A percentile compares a stretch with the other conserved stretches of the same genome.
Evolutionary conservation across 2,329 filamentous ascomycete species (phyloP).

Genomic region (Nemania bipapillata): DNA sequence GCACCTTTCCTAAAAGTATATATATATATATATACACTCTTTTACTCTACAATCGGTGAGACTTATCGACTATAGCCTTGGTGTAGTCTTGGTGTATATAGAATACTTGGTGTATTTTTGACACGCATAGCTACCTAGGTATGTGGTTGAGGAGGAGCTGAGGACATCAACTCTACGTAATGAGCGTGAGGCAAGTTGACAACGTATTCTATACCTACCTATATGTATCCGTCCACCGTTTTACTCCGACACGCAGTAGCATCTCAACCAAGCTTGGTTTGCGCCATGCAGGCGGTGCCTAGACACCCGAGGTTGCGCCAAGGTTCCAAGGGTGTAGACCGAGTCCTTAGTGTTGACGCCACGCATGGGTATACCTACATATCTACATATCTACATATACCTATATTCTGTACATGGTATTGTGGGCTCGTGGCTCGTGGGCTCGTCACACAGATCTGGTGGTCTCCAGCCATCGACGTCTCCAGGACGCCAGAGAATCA

Average conservation of each 20-base stretch:
- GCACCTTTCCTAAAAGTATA: no score
- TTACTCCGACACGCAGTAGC: conserved; percentile 30
- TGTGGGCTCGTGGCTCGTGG: conserved; percentile 36
- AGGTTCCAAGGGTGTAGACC: conserved; percentile 33
- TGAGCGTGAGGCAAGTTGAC: no score
- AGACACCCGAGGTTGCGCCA: conserved; percentile 40
- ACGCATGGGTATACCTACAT: conserved; percentile 31
- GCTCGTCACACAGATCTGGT: conserved; percentile 37
- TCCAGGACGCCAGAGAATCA: conserved; percentile 7
- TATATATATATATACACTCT: no score
- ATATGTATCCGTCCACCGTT: not conserved
- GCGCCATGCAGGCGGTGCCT: conserved; percentile 42
- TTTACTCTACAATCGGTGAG: no score
- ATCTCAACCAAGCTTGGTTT: conserved; percentile 45
- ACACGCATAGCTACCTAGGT: not conserved
- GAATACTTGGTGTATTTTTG: no score
- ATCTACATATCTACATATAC: not conserved
- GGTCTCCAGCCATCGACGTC: conserved; percentile 19
- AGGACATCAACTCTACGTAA: no score
- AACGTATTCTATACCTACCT: no score
- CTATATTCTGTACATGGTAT: conserved; percentile 35
- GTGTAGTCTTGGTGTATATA: no score
- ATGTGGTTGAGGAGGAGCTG: no score
- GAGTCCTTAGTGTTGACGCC: conserved; percentile 41
- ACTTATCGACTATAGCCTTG: no score